phyloP scores from a whole-genome alignment of 805 yeast genomes.

The Debaryomyces hansenii region DNA sequence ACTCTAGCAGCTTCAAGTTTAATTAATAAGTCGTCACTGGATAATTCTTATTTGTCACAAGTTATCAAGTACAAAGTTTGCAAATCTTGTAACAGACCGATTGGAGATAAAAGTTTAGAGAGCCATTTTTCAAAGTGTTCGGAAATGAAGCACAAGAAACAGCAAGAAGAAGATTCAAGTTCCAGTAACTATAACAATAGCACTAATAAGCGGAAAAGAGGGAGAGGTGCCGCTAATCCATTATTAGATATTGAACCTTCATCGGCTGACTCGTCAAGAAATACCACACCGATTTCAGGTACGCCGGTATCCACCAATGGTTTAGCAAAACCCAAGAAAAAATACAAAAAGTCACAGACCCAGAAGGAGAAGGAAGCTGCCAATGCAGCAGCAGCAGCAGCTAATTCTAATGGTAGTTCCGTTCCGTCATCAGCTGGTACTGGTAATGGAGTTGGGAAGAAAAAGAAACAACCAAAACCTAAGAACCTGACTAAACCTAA shows the following conservation, averaged over 20 bases:
- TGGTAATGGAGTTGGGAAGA: conserved; percentile 16
- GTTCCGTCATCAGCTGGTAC: conserved; percentile 10
- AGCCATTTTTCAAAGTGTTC: conserved; percentile 36
- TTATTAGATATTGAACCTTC: conserved; percentile 35
- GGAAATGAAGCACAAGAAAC: conserved; percentile 38
- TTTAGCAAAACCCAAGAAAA: conserved; percentile 36
- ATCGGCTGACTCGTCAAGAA: conserved; percentile 41
- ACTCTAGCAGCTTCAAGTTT: conserved; percentile 18
- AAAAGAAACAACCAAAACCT: conserved; percentile 34
- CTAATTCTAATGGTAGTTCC: conserved; percentile 7
- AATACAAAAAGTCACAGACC: conserved; percentile 43
- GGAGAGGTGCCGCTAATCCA: conserved; percentile 19
- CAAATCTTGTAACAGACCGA: conserved; percentile 38
- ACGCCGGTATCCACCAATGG: conserved; percentile 23
- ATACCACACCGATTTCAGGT: conserved; percentile 35
- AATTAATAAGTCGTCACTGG: conserved; percentile 22
- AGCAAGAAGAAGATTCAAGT: conserved; percentile 14
- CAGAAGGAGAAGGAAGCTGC: conserved; percentile 49
- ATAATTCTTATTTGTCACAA: conserved; percentile 30
- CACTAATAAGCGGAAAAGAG: conserved; percentile 26
- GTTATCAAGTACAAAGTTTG: conserved; percentile 40
- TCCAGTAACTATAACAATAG: conserved; percentile 6
- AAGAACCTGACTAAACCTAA: conserved; percentile 56
- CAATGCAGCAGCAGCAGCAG: conserved; percentile 38
- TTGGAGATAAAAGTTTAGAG: conserved; percentile 34